Evolutionary conservation across 148 eudicot genomes (phyloP).

Genomic region (Heliosperma pusillum): DNA sequence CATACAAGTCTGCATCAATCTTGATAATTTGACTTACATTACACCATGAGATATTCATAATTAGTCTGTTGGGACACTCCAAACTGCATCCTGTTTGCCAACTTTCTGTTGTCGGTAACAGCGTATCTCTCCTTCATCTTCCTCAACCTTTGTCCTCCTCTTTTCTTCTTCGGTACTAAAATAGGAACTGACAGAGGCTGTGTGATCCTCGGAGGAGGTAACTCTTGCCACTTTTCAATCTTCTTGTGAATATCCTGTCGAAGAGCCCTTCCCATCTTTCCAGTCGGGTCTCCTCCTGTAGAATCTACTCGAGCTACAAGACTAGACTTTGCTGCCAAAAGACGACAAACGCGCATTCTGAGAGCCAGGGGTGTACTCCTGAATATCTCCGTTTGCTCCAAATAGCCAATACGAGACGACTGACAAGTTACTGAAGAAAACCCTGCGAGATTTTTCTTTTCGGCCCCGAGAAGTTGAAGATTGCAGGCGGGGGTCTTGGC

Average conservation of each 20-base stretch:
- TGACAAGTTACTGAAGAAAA: slow-evolving; percentile 88
- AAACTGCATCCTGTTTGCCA: slow-evolving; percentile 90
- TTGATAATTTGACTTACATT: no score
- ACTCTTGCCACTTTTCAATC: slow-evolving; percentile 98
- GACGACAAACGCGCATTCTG: slow-evolving; percentile 80
- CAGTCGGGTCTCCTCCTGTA: slow-evolving; percentile 73
- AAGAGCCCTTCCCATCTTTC: slow-evolving; percentile 60
- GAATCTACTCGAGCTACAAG: slow-evolving; percentile 88
- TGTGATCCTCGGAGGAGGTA: slow-evolving; percentile 95
- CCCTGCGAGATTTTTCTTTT: slow-evolving; percentile 82
- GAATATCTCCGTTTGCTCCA: slow-evolving; percentile 86
- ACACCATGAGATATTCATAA: no score
- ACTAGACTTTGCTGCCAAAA: slow-evolving; percentile 80
- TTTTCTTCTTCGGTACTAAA: slow-evolving; percentile 91
- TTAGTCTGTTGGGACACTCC: slow-evolving; percentile 82
- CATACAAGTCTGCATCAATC: no score
- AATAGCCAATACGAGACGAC: slow-evolving; percentile 85
- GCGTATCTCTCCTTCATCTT: slow-evolving; percentile 98
- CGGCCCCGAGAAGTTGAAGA: slow-evolving; percentile 89
- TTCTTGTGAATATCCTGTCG: slow-evolving; percentile 78
- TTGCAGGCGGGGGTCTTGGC: slow-evolving; percentile 99
- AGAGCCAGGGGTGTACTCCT: slow-evolving; percentile 82
- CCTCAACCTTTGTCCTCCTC: slow-evolving; percentile 88
- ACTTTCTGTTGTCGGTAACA: slow-evolving; percentile 83
- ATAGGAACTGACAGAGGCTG: slow-evolving; percentile 96